Evolutionary conservation across 495 filamentous ascomycete species (phyloP).

Genomic region (Penicillium cosmopolitanum): DNA sequence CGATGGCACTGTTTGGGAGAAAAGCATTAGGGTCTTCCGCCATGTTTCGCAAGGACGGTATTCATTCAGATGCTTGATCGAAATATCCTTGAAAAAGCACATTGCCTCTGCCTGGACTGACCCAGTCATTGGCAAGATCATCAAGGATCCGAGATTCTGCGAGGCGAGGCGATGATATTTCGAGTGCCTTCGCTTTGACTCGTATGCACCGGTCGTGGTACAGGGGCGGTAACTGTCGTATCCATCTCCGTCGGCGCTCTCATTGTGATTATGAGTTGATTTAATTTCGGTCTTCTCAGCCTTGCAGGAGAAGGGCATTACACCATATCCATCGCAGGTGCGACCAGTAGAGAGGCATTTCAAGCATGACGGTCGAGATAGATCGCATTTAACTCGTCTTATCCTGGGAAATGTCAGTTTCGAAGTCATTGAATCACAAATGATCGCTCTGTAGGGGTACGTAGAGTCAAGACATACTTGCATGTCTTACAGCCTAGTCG

Average conservation of each 20-base stretch:
- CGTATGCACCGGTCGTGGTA: neutral
- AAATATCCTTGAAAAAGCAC: conserved; percentile 33
- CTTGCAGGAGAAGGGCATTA: too few relatives aligned
- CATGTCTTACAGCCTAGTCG: conserved; percentile 41
- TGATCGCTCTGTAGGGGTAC: neutral
- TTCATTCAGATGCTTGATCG: conserved; percentile 36
- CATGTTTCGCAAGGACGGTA: conserved; percentile 31
- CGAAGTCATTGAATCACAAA: neutral
- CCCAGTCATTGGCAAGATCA: conserved; percentile 4
- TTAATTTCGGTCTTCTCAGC: neutral
- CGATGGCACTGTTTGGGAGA: conserved; percentile 35
- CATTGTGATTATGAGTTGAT: neutral
- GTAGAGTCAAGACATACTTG: conserved; percentile 34
- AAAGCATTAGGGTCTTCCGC: conserved; percentile 34
- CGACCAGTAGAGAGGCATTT: neutral
- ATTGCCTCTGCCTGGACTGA: conserved; percentile 28
- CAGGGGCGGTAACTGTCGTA: neutral
- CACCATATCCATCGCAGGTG: neutral
- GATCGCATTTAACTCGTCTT: neutral
- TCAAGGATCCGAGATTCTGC: neutral
- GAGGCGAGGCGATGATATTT: neutral
- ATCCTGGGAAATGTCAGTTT: neutral
- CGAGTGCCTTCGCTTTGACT: neutral
- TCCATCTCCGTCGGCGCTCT: neutral
- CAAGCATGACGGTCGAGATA: neutral